These are phyloP conservation scores for Xenoacremonium recifei DNA, from an alignment of 2,329 filamentous ascomycete species.

Conservation along the genomic window DNA sequence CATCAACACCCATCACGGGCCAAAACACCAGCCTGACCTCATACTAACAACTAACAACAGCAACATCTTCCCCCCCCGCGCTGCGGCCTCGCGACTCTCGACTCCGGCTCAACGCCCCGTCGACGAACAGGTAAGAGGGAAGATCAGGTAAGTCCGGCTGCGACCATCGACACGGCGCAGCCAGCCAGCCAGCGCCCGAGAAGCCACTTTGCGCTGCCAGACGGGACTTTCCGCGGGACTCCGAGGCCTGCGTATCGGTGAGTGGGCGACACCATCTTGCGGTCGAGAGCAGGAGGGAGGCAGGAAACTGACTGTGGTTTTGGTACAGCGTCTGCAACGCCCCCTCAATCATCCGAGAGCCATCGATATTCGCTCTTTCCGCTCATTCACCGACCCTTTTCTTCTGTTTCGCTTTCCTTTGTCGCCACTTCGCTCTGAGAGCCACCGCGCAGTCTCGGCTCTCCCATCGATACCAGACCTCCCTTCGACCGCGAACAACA, in stretches of 20 bases:
- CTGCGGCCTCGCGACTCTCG: slow-evolving; percentile 25
- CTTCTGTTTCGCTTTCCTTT: too few species aligned
- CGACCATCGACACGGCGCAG: too few species aligned
- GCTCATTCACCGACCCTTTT: background rate
- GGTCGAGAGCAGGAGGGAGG: background rate
- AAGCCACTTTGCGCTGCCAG: too few species aligned
- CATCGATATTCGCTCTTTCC: background rate
- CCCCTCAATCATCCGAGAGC: background rate
- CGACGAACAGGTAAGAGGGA: slow-evolving; percentile 15
- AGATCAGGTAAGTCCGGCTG: slow-evolving; percentile 21
- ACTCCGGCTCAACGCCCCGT: slow-evolving; percentile 26
- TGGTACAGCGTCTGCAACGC: background rate
- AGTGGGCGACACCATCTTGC: background rate
- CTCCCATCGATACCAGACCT: slow-evolving; percentile 3
- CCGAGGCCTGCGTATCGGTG: background rate
- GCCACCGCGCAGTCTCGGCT: too few species aligned
- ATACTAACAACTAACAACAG: too few species aligned
- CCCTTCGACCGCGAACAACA: slow-evolving; percentile 3
- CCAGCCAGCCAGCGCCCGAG: too few species aligned
- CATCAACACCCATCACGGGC: slow-evolving; percentile 29
- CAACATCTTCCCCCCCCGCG: slow-evolving; percentile 22
- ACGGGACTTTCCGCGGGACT: too few species aligned
- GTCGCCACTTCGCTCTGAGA: too few species aligned
- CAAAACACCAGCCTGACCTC: slow-evolving; percentile 25
- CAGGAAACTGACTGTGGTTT: background rate